A percentile compares a stretch with the other conserved stretches of the same genome.
These are phyloP conservation scores for Lasiosphaeris hirsuta DNA, from an alignment of 495 filamentous ascomycete species.

Conservation along the genomic window DNA sequence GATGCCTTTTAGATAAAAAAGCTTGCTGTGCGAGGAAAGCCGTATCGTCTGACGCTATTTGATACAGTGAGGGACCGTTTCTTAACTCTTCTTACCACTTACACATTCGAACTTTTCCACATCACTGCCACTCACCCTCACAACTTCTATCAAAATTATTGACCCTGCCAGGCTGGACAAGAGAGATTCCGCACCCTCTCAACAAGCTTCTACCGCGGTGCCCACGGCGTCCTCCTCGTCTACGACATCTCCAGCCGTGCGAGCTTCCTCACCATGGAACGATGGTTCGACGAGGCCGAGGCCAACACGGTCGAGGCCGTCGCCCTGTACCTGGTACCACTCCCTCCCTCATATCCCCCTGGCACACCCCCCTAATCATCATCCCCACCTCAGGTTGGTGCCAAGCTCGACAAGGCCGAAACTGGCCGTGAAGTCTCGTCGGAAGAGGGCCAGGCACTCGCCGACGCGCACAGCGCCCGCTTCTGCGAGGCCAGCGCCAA, in stretches of 20 bases:
- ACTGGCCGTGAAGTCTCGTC: slow-evolving; percentile 43
- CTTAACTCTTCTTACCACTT: neutral
- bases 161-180: slow-evolving; percentile 41
- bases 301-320: slow-evolving; percentile 49
- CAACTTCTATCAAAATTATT: neutral
- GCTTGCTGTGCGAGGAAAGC: slow-evolving; percentile 48
- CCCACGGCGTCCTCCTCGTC: slow-evolving; percentile 57
- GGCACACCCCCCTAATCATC: slow-evolving; percentile 4
- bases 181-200: slow-evolving; percentile 61
- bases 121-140: neutral
- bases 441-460: slow-evolving; percentile 51
- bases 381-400: slow-evolving; percentile 39
- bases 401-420: slow-evolving; percentile 51
- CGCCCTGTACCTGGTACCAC: slow-evolving; percentile 50
- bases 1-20: slow-evolving; percentile 38
- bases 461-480: slow-evolving; percentile 42
- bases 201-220: slow-evolving; percentile 58
- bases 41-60: slow-evolving; percentile 55
- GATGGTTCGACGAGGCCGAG: slow-evolving; percentile 58
- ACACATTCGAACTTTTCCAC: too few relatives aligned
- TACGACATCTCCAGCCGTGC: slow-evolving; percentile 57
- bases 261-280: slow-evolving; percentile 54
- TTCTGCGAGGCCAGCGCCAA: slow-evolving; percentile 58
- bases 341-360: neutral
- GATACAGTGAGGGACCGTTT: slow-evolving; percentile 43